phyloP scores from a whole-genome alignment of 208 protist species.

The Leishmania braziliensis region DNA sequence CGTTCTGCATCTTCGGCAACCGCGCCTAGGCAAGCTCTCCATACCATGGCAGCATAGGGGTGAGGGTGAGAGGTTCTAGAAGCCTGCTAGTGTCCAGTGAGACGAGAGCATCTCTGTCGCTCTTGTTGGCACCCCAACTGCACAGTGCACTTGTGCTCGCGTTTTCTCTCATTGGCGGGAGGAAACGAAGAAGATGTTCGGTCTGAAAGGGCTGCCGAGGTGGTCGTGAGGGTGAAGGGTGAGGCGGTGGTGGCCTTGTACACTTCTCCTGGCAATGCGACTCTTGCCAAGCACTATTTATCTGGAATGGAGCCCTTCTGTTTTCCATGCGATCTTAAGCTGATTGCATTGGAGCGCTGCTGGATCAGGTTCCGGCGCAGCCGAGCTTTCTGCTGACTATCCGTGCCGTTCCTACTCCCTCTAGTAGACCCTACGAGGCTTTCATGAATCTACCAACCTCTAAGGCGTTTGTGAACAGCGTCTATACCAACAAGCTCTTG shows the following conservation, averaged over 20 bases:
- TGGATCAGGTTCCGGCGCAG: no score
- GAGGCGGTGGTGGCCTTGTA: not conserved
- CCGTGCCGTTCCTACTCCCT: no score
- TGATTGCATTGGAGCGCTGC: no score
- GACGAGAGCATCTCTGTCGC: not conserved
- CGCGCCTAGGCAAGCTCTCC: conserved; percentile 6
- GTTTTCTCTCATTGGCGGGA: not conserved
- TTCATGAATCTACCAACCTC: no score
- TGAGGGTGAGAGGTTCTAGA: not conserved
- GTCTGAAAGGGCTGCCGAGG: not conserved
- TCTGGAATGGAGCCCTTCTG: not conserved
- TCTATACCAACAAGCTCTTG: no score
- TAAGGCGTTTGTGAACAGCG: no score
- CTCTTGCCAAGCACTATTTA: not conserved
- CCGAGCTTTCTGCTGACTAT: no score
- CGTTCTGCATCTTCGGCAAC: conserved; percentile 49
- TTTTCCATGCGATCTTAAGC: not conserved
- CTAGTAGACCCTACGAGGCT: no score
- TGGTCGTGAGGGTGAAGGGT: not conserved
- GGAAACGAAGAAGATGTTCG: not conserved
- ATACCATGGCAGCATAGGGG: not conserved
- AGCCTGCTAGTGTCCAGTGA: not conserved
- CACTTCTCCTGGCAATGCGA: not conserved
- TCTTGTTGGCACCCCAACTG: not conserved
- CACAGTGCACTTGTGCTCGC: not conserved